Evolutionary conservation across 2,329 filamentous ascomycete species (phyloP), one percentile per base, ranked within the genome.

Genomic region (Trichoderma breve): DNA sequence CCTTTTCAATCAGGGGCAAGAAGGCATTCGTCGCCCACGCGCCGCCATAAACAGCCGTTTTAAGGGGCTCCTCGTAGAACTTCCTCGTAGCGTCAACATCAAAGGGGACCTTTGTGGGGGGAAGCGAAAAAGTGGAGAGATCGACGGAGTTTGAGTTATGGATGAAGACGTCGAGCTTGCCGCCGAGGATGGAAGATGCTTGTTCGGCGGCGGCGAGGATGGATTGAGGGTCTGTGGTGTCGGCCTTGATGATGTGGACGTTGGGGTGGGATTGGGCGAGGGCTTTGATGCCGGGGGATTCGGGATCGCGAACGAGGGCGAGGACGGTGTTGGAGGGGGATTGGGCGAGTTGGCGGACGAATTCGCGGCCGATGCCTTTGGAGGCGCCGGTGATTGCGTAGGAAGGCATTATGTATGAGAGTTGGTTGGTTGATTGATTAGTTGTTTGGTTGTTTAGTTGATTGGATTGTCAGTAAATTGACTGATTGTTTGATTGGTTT

Each of bases 121-220:
- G 73, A 14, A 62, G 55, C 34, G 70, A 70, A 60, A 76, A 62
- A 1, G 74, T 70, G 12, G 72, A 60, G 15, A 76, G 8, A 15
- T 78, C 75, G n/a, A 81, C 71, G 21, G 79, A 76, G 61, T 81
- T 76, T 55, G 79, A 80, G 24, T 80, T 80, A 15, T 82, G 79
- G 72, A 85, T 81, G 18, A 85, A 75, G 60, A 82, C 79, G 75
- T 85, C 83, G 24, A 84, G 77, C 28, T 73, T 78, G 34, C 81
- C 81, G 26, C 76, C 78, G 6, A 80, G 82, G 70, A 83, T 75
- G n/a, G 74, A 69, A 14, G 80, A 74, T 18, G 77, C 75, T 36
- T 76, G 73, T 2, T 76, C 74, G 21, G 81, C 81, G 18, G 81
- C 81, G n/a, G 76, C 78, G 18, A 76, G 77, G 60, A 84, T 78